Conservation (phyloP, 371 early-diverging fungal genomes). For the Mucor mucedo region DNA sequence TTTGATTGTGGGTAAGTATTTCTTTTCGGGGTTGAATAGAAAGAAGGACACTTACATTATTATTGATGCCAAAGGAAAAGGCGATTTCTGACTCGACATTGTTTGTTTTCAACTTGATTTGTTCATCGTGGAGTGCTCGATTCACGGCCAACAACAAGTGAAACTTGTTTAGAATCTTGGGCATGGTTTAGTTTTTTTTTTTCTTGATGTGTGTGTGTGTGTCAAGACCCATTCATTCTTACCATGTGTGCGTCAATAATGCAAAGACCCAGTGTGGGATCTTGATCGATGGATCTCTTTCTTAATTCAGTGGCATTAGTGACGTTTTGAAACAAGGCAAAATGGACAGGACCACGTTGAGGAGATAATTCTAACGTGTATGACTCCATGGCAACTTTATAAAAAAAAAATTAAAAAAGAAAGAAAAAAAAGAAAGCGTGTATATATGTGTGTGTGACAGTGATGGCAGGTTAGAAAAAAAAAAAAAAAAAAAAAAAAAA, state of each 20-base stretch:
- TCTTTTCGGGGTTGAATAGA: background rate
- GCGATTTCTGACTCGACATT: conserved; percentile 63
- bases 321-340: conserved; percentile 58
- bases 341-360: conserved; percentile 44
- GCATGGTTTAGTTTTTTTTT: background rate
- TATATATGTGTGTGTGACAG: background rate
- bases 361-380: conserved; percentile 57
- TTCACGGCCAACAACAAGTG: conserved; percentile 57
- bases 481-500: too few species aligned
- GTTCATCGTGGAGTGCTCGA: conserved; percentile 57
- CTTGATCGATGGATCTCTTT: conserved; percentile 54
- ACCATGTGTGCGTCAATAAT: conserved; percentile 61
- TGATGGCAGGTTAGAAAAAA: background rate
- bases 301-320: conserved; percentile 56
- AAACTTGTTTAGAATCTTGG: conserved; percentile 53
- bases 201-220: too few species aligned
- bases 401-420: conserved; percentile 7
- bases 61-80: conserved; percentile 58
- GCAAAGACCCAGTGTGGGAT: conserved; percentile 50
- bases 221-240: background rate
- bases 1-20: conserved; percentile 3
- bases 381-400: conserved; percentile 54
- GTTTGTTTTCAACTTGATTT: conserved; percentile 55
- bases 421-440: background rate
- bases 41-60: conserved; percentile 26